Conservation (phyloP, 495 filamentous ascomycete species). For the Opeltia flavorubescens region DNA sequence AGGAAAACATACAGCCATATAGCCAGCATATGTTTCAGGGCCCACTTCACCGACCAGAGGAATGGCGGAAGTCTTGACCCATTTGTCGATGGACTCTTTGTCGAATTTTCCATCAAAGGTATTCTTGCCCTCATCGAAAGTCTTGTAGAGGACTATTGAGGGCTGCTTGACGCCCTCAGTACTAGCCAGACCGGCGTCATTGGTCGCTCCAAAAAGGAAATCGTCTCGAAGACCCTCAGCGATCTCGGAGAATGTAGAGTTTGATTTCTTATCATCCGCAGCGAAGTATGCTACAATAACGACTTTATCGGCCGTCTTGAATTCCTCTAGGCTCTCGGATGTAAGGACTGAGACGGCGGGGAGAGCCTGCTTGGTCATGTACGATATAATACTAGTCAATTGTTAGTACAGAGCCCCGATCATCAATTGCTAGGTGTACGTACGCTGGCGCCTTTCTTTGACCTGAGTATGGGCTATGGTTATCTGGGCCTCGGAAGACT, state of each 20-base stretch:
- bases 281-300: conserved; percentile 82
- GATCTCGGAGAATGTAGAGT: conserved; percentile 61
- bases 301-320: conserved; percentile 97
- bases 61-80: conserved; percentile 71
- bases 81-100: conserved; percentile 59
- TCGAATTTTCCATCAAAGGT: conserved; percentile 69
- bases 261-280: conserved; percentile 71
- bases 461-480: conserved; percentile 68
- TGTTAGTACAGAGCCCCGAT: not conserved
- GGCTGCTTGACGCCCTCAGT: conserved; percentile 78
- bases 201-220: conserved; percentile 81
- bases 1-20: conserved; percentile 59
- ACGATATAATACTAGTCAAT: conserved; percentile 67
- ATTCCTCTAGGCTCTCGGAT: conserved; percentile 73
- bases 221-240: conserved; percentile 78
- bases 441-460: conserved; percentile 83
- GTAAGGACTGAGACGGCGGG: conserved; percentile 76
- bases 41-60: conserved; percentile 94
- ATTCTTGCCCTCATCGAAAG: conserved; percentile 92
- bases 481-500: conserved; percentile 92
- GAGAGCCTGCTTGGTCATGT: conserved; percentile 97
- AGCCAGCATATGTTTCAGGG: conserved; percentile 90
- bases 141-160: conserved; percentile 89
- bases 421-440: conserved; percentile 21
- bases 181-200: conserved; percentile 72